phyloP scores from a whole-genome alignment of 1,284 basidiomycete species.

The Ustilago cynodontis region DNA sequence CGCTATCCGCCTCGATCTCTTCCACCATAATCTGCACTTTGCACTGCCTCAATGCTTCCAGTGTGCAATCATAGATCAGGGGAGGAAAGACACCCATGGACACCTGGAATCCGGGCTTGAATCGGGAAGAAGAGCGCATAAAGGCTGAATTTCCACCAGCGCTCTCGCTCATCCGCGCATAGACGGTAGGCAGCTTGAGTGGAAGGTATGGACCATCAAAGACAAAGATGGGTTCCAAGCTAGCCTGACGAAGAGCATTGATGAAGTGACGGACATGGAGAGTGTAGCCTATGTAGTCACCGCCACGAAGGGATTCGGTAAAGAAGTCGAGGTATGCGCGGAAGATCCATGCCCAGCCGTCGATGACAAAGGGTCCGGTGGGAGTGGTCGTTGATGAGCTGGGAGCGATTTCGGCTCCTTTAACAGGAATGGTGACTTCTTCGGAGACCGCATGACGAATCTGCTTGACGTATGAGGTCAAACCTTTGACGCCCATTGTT shows the following conservation, averaged over 20 bases:
- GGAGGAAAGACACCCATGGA: conserved; percentile 52
- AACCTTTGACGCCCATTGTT: conserved; percentile 58
- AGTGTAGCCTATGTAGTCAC: conserved; percentile 47
- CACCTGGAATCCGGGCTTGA: conserved; percentile 44
- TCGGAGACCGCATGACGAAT: conserved; percentile 41
- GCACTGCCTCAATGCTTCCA: conserved; percentile 40
- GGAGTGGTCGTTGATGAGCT: conserved; percentile 5
- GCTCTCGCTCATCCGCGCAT: conserved; percentile 24
- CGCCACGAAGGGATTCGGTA: conserved; percentile 46
- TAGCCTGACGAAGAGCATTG: conserved; percentile 32
- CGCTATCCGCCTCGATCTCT: conserved; percentile 58
- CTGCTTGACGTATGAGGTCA: conserved; percentile 50
- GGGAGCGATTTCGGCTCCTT: background rate
- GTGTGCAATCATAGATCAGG: conserved; percentile 42
- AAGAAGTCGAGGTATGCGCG: conserved; percentile 50
- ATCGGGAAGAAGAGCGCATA: conserved; percentile 51
- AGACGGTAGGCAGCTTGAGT: conserved; percentile 50
- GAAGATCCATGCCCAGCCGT: conserved; percentile 62
- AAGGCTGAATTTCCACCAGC: conserved; percentile 48
- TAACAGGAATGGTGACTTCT: conserved; percentile 32
- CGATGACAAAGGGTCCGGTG: conserved; percentile 45
- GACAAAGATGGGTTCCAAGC: conserved; percentile 58
- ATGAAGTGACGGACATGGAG: conserved; percentile 31
- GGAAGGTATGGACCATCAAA: conserved; percentile 60
- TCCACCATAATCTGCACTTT: conserved; percentile 50